These are phyloP conservation scores for Osmanthus fragrans DNA, from an alignment of 257 asterid species.

Conservation along the genomic window DNA sequence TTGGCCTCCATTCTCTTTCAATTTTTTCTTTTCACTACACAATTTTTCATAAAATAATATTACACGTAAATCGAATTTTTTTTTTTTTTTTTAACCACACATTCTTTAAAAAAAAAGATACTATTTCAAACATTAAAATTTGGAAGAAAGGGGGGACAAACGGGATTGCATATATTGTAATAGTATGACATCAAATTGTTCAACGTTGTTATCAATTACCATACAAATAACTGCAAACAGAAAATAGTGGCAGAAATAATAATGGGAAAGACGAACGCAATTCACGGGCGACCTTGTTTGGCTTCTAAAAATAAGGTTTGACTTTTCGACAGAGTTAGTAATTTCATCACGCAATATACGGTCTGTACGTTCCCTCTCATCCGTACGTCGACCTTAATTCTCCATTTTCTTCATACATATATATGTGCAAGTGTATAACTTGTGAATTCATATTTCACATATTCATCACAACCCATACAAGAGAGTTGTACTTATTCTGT, in stretches of 20 bases:
- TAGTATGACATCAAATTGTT: background rate
- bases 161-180: background rate
- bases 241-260: background rate
- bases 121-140: no score
- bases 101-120: no score
- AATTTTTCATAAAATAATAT: no score
- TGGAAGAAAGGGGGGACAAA: no score
- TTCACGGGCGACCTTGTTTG: slow-evolving; percentile 26
- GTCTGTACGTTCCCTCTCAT: slow-evolving; percentile 19
- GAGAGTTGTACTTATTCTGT: background rate
- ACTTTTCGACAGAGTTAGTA: background rate
- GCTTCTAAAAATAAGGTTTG: slow-evolving; percentile 1
- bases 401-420: background rate
- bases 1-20: no score
- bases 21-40: no score
- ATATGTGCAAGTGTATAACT: background rate
- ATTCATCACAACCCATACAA: background rate
- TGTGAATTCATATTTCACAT: background rate
- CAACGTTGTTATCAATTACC: background rate
- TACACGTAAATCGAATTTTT: no score
- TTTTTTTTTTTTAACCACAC: no score
- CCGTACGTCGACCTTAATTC: slow-evolving; percentile 29
- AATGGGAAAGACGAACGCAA: slow-evolving; percentile 12
- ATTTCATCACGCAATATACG: slow-evolving; percentile 40
- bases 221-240: background rate